Evolutionary conservation across 306 rosid genomes (phyloP).

Genomic region (Trifolium pratense): DNA sequence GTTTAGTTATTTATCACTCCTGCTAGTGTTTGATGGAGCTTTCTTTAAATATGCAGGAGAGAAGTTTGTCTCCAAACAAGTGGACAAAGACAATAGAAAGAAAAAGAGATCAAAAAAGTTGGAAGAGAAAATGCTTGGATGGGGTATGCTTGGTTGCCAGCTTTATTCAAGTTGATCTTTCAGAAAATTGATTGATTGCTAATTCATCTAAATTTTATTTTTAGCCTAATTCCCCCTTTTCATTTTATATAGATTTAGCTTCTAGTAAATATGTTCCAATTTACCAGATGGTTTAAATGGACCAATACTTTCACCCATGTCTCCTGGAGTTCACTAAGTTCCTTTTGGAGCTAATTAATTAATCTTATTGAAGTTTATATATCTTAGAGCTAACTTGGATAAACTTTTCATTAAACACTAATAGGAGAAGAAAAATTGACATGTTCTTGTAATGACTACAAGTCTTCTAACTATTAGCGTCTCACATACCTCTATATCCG

Average conservation of each 20-base stretch:
- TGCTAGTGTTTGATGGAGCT: conserved; percentile 44
- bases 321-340: neutral
- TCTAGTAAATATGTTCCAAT: conserved; percentile 21
- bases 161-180: conserved; percentile 37
- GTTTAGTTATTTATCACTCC: conserved; percentile 31
- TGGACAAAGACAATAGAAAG: conserved; percentile 83
- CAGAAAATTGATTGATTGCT: conserved; percentile 29
- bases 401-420: neutral
- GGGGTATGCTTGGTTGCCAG: conserved; percentile 66
- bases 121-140: conserved; percentile 96
- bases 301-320: conserved; percentile 18
- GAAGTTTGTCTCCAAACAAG: conserved; percentile 78
- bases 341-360: conserved; percentile 33
- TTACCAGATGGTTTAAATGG: conserved; percentile 17
- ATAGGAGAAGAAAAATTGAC: neutral
- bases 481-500: neutral
- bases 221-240: conserved; percentile 1
- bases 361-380: neutral
- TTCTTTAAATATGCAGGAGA: conserved; percentile 66
- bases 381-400: conserved; percentile 2
- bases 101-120: conserved; percentile 84
- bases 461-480: neutral
- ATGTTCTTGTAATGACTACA: neutral
- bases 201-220: conserved; percentile 37
- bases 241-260: conserved; percentile 14